Base-by-base conservation (phyloP, 768 basidiomycete genomes). In the Amyloporia xantha region DNA sequence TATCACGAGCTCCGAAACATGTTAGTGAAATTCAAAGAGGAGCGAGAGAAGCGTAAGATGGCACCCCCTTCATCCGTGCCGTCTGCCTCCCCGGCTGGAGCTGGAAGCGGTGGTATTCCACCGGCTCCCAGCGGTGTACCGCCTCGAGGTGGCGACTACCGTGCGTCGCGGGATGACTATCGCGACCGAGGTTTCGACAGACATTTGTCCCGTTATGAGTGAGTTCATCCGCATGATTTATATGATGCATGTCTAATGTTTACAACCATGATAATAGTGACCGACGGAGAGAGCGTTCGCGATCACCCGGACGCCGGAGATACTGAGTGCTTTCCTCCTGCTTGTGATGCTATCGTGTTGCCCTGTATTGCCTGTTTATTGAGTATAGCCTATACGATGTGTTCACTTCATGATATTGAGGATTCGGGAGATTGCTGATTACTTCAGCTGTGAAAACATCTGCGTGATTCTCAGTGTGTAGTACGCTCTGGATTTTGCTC, bases 1-100 rank as follows among this genome's bases (percentile, higher is more conserved):
- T 99, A 99, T 71, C 93, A 97, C 66, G 94, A 98, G 70, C 76
- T 99, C 53, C 90, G 96, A 49, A 90, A 93, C 69, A 88, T 96
- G 81, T 76, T 99, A 46, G 66, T 73, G 50, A 88, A 91, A 62
- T 96, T 97, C 68, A 83, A 84, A 54, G 93, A 94, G 63, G 88
- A 92, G 46, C 84, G 93, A 51, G 86, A 89, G 66, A 88, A 87
- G 68, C 75, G 74, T 51, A 82, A 86, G 62, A 82, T 80, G 63
- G 73, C 68, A 54, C 76, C 75, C 35, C 74, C 79, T 50, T 67
- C 73, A 41, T 54, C 61, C 9, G 57, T 47, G 21, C 59, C 68
- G 24, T 70, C 71, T 26, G 54, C 69, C 13, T 60, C 59, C 41
- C 61, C 66, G 41, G 54, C 64, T 24, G 58, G 62, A 24, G 57